Conservation (phyloP, 2,329 filamentous ascomycete species). For the Thermothelomyces thermophilus region DNA sequence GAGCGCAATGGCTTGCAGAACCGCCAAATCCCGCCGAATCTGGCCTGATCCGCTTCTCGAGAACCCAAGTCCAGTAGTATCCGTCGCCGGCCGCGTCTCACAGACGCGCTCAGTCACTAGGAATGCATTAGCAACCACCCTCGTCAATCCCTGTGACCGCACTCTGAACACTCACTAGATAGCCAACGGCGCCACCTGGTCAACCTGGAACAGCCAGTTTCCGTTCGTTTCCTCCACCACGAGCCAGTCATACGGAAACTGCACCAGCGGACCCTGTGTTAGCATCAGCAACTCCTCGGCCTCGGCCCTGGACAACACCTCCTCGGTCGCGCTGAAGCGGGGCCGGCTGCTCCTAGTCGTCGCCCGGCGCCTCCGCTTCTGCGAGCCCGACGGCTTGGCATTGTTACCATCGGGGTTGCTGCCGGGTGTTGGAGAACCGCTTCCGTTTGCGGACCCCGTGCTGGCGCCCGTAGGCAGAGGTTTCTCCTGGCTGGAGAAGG, state of each 20-base stretch:
- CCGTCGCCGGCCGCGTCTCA: not conserved
- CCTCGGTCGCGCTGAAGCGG: conserved; percentile 60
- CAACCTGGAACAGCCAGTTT: conserved; percentile 95
- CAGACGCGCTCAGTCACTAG: conserved; percentile 11
- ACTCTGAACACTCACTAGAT: conserved; percentile 70
- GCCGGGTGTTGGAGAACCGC: conserved; percentile 11
- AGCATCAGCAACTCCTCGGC: conserved; percentile 75
- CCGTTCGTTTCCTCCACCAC: conserved; percentile 84
- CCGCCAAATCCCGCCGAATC: no score
- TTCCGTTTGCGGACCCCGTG: conserved; percentile 17
- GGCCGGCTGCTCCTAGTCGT: conserved; percentile 64
- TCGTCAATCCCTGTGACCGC: not conserved
- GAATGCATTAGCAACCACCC: not conserved
- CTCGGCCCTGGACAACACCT: conserved; percentile 66
- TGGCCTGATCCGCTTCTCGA: no score
- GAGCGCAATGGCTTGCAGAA: not conserved
- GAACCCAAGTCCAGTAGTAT: not conserved
- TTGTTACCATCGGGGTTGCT: conserved; percentile 18
- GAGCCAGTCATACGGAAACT: conserved; percentile 96
- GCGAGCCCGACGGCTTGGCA: conserved; percentile 38
- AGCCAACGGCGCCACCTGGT: conserved; percentile 90
- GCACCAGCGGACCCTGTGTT: conserved; percentile 80
- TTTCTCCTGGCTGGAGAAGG: conserved; percentile 50
- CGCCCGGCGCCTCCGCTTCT: conserved; percentile 58
- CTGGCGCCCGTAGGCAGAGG: conserved; percentile 29